These are phyloP conservation scores for Rhizophora mangle DNA, from an alignment of 345 rosid species.

Conservation along the genomic window DNA sequence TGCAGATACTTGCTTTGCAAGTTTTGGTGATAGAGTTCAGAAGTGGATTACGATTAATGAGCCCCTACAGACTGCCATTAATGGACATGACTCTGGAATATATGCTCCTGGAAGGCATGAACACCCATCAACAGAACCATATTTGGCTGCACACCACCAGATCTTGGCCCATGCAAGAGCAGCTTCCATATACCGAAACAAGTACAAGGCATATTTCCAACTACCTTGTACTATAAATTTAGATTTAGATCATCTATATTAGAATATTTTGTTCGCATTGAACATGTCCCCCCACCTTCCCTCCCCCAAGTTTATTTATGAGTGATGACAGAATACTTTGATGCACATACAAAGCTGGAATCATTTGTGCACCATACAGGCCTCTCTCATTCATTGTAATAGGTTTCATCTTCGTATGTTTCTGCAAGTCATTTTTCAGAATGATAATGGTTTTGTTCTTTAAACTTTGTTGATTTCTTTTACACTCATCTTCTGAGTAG, in stretches of 20 bases:
- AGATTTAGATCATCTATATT: background rate
- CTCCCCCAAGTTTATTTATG: no score
- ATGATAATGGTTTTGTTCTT: no score
- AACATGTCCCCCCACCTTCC: no score
- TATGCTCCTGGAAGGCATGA: constrained; percentile 30
- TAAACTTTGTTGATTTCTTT: no score
- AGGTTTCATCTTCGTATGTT: no score
- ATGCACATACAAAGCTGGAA: no score
- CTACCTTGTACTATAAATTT: background rate
- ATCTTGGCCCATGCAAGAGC: constrained; percentile 30
- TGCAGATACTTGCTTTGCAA: constrained; percentile 32
- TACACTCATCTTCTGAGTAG: no score
- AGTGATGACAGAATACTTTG: no score
- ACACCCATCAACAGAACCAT: constrained; percentile 20
- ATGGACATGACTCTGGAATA: constrained; percentile 22
- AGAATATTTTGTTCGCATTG: no score
- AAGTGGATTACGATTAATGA: constrained; percentile 31
- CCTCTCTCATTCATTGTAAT: no score
- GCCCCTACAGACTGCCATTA: constrained; percentile 25
- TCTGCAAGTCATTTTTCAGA: no score
- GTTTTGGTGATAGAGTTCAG: constrained; percentile 32
- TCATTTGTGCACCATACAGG: no score
- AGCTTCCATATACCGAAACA: constrained; percentile 26
- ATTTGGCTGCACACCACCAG: constrained; percentile 29
- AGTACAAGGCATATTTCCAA: constrained; percentile 16